phyloP scores from a whole-genome alignment of 73 alveolate genomes.

The Paramecium tetraurelia region DNA sequence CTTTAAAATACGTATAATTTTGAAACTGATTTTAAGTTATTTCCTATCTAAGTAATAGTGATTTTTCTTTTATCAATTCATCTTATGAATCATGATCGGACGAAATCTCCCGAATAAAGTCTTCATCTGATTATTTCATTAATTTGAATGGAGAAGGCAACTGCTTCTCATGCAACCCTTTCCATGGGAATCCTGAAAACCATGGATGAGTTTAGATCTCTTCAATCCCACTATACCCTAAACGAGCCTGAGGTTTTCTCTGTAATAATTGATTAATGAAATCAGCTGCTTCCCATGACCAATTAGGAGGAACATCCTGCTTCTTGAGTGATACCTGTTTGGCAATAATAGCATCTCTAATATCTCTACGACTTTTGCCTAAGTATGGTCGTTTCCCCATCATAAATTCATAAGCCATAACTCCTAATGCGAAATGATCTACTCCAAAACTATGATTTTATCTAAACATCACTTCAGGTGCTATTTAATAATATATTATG shows the following conservation, averaged over 20 bases:
- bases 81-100: slow-evolving; percentile 45
- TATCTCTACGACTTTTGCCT: slow-evolving; percentile 76
- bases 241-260: slow-evolving; percentile 87
- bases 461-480: slow-evolving; percentile 87
- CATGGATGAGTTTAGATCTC: slow-evolving; percentile 93
- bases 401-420: slow-evolving; percentile 81
- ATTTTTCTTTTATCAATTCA: not conserved
- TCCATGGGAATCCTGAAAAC: slow-evolving; percentile 89
- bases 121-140: not conserved
- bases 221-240: slow-evolving; percentile 86
- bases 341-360: slow-evolving; percentile 77
- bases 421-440: slow-evolving; percentile 81
- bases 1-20: not conserved
- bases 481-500: not conserved
- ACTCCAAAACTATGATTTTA: slow-evolving; percentile 84
- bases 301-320: slow-evolving; percentile 81
- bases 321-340: slow-evolving; percentile 80
- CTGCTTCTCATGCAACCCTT: slow-evolving; percentile 71
- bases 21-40: not conserved
- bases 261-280: slow-evolving; percentile 77
- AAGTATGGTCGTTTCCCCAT: slow-evolving; percentile 86
- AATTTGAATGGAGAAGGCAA: slow-evolving; percentile 75
- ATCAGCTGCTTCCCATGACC: slow-evolving; percentile 93
- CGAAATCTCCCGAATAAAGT: not conserved
- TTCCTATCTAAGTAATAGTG: not conserved